These are phyloP conservation scores for Lactarius hengduanensis DNA, from an alignment of 768 basidiomycete species.

Conservation along the genomic window DNA sequence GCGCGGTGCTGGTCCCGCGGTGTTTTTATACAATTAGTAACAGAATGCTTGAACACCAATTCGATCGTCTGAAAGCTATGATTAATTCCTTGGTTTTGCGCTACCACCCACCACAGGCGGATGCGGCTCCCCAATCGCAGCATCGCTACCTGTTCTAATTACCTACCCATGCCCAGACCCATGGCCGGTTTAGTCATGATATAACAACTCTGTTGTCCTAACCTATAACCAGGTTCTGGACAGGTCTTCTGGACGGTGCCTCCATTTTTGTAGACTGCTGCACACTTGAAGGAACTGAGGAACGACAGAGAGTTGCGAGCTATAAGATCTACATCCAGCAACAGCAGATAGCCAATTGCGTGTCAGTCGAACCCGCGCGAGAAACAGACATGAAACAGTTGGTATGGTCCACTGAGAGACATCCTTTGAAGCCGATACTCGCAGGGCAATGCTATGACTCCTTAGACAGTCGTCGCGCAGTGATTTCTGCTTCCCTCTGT, in stretches of 20 bases:
- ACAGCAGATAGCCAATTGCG: background rate
- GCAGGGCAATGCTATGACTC: background rate
- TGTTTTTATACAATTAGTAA: conserved; percentile 8
- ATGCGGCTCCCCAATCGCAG: background rate
- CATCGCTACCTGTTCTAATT: background rate
- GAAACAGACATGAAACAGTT: background rate
- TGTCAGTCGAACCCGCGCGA: background rate
- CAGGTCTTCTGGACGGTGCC: background rate
- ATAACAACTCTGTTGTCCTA: background rate
- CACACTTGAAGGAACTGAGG: background rate
- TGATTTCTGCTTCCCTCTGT: background rate
- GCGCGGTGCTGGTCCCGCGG: conserved; percentile 23
- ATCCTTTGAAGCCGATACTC: background rate
- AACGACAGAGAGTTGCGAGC: background rate
- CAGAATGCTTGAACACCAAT: background rate
- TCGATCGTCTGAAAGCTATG: background rate
- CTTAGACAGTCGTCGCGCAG: background rate
- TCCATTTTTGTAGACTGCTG: background rate
- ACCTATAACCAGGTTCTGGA: background rate
- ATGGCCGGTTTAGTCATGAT: background rate
- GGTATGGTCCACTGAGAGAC: background rate
- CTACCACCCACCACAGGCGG: no score
- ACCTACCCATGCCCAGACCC: background rate
- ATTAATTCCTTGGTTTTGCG: background rate
- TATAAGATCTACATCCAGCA: background rate